Evolutionary conservation across 192 early-diverging fungal genomes (phyloP), one percentile per base, ranked within the genome.

Genomic region (Entophlyctis luteolus): DNA sequence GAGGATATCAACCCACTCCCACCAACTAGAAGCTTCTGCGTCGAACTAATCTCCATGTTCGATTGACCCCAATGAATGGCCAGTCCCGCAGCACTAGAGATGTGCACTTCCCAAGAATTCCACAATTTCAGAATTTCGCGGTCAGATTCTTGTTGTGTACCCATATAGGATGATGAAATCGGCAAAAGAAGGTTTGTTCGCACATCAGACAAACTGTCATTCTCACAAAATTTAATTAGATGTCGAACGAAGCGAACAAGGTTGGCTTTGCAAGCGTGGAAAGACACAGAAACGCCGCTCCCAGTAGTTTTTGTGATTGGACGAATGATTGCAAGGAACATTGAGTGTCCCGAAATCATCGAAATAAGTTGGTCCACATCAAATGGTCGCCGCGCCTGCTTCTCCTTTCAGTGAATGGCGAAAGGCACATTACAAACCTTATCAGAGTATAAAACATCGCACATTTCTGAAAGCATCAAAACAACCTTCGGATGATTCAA

Each of bases 31-130:
- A 4, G 23, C n/a, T 77, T 75, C 32, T 73, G 60, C 18, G 46
- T 37, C 32, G 54, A 72, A 10, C 60, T 58, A 39, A 47, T 65
- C 14, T 68, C 67, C 12, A 58, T 55, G 25, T 77, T 77, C 27
- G 72, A 59, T 25, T 80, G 77, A 25, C 83, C 82, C 88, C 88
- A 90, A 31, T 79, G 69, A 8, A 84, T 63, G 3, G 80, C 79
- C 37, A 80, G 79, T 18, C 75, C 66, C 2, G 86, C 80, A 34
- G 91, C 82, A 10, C 88, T 88, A 4, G 79, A 65, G 0, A 77
- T 71, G 5, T 86, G 80, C 3, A 76, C 67, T 72, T 91, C 91
- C 57, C 80, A 88, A 2, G 79, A 73, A 4, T 74, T 65, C 33
- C 84, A 70, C 12, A 91, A 79, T 10, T 71, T 65, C 18, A 91